Percentiles rank a stretch among this genome's conserved stretches.
Evolutionary conservation across 192 early-diverging fungal species (phyloP).

Genomic region (Entomortierella parvispora): DNA sequence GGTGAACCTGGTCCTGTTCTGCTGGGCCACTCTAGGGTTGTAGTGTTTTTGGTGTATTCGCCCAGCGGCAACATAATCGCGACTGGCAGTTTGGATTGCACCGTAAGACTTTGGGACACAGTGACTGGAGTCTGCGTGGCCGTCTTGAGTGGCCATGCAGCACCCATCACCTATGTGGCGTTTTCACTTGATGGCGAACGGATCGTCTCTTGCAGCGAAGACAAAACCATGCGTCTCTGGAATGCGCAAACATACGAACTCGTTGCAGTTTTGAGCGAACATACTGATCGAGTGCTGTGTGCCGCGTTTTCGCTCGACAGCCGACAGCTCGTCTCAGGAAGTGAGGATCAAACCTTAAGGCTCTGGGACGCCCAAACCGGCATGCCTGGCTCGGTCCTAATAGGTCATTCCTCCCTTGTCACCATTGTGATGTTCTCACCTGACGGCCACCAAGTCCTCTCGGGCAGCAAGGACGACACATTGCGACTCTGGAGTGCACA

Average conservation of each 20-base stretch:
- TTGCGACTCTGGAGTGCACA: neutral
- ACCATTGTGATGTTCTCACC: neutral
- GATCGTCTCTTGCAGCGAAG: neutral
- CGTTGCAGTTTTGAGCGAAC: neutral
- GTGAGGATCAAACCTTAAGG: neutral
- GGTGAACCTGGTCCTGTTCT: neutral
- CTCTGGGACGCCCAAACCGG: neutral
- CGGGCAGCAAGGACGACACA: neutral
- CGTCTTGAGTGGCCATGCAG: neutral
- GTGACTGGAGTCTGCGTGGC: no score
- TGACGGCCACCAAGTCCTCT: neutral
- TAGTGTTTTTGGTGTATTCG: neutral
- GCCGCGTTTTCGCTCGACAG: neutral
- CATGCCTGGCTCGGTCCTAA: neutral
- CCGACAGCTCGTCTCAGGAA: neutral
- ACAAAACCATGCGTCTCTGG: neutral
- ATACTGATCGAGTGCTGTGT: neutral
- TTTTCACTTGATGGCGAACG: neutral
- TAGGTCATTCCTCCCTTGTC: neutral
- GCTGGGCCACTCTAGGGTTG: neutral
- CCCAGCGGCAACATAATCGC: neutral
- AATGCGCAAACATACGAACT: neutral
- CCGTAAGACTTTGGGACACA: neutral
- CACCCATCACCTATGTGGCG: neutral
- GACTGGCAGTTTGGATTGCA: neutral